phyloP scores from a whole-genome alignment of 2,329 filamentous ascomycete genomes.

The Aspergillus ibericus region DNA sequence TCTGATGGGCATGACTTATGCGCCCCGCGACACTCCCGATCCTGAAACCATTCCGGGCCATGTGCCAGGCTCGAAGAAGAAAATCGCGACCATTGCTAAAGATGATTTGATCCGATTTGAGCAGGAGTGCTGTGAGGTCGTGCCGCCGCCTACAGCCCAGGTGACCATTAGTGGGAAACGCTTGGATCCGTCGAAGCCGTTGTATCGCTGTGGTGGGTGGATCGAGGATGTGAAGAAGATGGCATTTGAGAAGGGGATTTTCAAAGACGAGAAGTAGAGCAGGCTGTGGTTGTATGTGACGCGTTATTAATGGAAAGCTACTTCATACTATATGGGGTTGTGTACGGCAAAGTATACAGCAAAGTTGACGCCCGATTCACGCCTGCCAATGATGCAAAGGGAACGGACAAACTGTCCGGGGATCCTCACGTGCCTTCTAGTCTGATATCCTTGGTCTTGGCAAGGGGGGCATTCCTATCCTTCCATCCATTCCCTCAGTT shows the following conservation, averaged over 20 bases:
- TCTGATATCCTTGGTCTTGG: too few species aligned
- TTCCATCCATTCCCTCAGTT: too few species aligned
- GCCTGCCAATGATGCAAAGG: too few species aligned
- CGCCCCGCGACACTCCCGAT: constrained; percentile 9
- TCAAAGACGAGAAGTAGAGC: background rate
- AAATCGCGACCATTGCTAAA: constrained; percentile 16
- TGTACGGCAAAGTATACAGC: too few species aligned
- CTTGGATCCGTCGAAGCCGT: constrained; percentile 14
- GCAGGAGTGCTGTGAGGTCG: constrained; percentile 12
- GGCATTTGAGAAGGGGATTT: constrained; percentile 19
- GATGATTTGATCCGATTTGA: constrained; percentile 14
- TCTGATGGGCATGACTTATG: constrained; percentile 18
- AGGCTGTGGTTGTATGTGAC: too few species aligned
- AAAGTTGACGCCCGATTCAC: too few species aligned
- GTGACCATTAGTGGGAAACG: constrained; percentile 10
- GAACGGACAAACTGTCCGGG: too few species aligned
- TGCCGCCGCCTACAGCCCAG: constrained; percentile 17
- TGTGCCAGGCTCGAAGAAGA: constrained; percentile 13
- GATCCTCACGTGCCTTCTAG: too few species aligned
- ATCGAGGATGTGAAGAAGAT: constrained; percentile 17
- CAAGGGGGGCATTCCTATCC: too few species aligned
- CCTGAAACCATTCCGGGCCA: constrained; percentile 8
- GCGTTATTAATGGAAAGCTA: too few species aligned
- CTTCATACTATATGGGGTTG: too few species aligned
- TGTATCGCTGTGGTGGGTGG: constrained; percentile 18